A percentile compares a stretch with the other conserved stretches of the same genome.
These are phyloP conservation scores for Rhizophora apiculata DNA, from an alignment of 345 rosid genomes.

Conservation along the genomic window DNA sequence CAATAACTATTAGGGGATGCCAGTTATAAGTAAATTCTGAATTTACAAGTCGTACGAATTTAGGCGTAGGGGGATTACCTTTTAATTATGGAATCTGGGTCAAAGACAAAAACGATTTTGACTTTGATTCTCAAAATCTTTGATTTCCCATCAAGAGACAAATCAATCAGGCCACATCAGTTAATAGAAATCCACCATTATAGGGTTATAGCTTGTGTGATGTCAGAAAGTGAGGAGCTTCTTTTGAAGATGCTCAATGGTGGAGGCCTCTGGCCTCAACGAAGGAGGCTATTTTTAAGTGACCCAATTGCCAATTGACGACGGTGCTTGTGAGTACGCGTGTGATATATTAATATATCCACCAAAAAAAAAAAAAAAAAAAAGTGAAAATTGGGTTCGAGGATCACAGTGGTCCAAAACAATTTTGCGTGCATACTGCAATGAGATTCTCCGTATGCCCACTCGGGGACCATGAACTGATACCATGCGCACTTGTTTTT, in stretches of 20 bases:
- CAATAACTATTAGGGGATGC: too few species aligned
- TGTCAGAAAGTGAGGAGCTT: background rate
- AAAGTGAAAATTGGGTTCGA: background rate
- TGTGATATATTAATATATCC: background rate
- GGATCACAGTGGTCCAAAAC: background rate
- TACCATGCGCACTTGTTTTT: too few species aligned
- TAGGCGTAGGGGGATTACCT: background rate
- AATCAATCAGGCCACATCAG: background rate
- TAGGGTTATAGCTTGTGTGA: background rate
- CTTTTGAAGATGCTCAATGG: background rate
- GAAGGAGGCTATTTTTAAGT: background rate
- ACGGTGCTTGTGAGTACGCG: too few species aligned
- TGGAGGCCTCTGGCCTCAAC: conserved; percentile 10
- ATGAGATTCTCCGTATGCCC: background rate
- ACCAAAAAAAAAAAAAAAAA: background rate
- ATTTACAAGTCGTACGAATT: background rate
- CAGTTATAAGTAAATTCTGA: too few species aligned
- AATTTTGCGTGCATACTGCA: background rate
- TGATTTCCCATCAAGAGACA: conserved; percentile 2
- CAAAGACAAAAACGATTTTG: conserved; percentile 1
- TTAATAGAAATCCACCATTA: background rate
- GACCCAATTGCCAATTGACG: background rate
- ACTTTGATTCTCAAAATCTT: conserved; percentile 5
- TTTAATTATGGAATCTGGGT: background rate
- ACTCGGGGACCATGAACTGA: background rate